Conservation (phyloP, 352 stramenopile genomes). For the Globisporangium camurandrum region DNA sequence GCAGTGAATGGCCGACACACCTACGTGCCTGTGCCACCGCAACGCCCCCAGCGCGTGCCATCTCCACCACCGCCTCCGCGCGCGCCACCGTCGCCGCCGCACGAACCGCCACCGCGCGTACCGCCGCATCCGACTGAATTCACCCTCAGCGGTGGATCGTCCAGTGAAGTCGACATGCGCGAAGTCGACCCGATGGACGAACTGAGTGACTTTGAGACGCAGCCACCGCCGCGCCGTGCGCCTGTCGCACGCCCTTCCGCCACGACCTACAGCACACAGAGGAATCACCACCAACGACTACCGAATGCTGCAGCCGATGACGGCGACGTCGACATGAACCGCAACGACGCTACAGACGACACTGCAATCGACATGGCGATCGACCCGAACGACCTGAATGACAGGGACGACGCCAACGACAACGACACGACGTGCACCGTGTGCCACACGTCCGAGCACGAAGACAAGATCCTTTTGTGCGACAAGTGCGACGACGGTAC, state of each 20-base stretch:
- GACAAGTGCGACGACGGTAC: conserved; percentile 39
- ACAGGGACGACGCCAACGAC: background rate
- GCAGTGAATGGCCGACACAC: background rate
- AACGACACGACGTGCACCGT: conserved; percentile 26
- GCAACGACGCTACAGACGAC: background rate
- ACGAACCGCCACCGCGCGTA: too few species aligned
- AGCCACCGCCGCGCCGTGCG: background rate
- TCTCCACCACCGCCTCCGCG: too few species aligned
- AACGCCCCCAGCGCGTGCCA: too few species aligned
- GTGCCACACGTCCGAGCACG: conserved; percentile 32
- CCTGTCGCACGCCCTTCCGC: too few species aligned
- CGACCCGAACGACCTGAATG: background rate
- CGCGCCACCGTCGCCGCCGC: too few species aligned
- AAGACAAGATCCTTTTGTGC: conserved; percentile 40
- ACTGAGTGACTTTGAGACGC: conserved; percentile 48
- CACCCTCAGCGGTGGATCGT: conserved; percentile 18
- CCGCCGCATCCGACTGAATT: background rate
- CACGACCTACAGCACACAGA: too few species aligned
- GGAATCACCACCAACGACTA: background rate
- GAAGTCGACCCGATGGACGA: conserved; percentile 64
- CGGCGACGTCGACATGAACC: background rate
- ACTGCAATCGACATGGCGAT: background rate
- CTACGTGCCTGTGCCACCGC: too few species aligned
- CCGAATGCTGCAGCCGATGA: background rate
- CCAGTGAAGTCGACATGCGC: conserved; percentile 32